Evolutionary conservation across 176 grass and related monocot genomes (phyloP).

Genomic region (Tillandsia fasciculata): DNA sequence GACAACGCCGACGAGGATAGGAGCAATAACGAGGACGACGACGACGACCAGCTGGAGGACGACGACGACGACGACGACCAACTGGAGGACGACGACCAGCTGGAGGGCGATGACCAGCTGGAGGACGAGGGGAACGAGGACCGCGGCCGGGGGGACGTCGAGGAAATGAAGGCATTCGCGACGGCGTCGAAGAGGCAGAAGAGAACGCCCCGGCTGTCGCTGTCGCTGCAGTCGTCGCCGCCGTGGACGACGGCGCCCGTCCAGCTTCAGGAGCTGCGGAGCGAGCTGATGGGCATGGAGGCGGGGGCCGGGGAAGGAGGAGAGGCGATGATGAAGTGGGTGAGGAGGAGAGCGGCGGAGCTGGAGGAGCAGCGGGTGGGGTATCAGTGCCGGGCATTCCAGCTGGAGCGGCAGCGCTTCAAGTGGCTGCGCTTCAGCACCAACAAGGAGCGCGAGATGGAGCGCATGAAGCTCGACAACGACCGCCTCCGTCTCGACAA

Average conservation of each 20-base stretch:
- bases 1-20: slow-evolving; percentile 35
- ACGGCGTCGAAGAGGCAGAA: slow-evolving; percentile 20
- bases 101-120: slow-evolving; percentile 7
- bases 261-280: slow-evolving; percentile 40
- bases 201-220: slow-evolving; percentile 22
- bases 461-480: slow-evolving; percentile 48
- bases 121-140: slow-evolving; percentile 22
- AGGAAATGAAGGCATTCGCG: neutral
- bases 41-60: slow-evolving; percentile 7
- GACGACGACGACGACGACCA: slow-evolving; percentile 4
- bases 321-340: slow-evolving; percentile 37
- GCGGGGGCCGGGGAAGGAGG: slow-evolving; percentile 11
- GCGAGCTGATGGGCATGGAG: slow-evolving; percentile 31
- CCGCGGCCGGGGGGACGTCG: slow-evolving; percentile 2
- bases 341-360: slow-evolving; percentile 45
- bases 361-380: slow-evolving; percentile 54
- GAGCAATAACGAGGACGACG: slow-evolving; percentile 13
- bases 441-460: slow-evolving; percentile 72
- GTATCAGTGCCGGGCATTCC: slow-evolving; percentile 31
- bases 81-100: neutral
- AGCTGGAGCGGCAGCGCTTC: slow-evolving; percentile 52
- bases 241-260: neutral
- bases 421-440: slow-evolving; percentile 69
- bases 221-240: slow-evolving; percentile 29
- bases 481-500: slow-evolving; percentile 44